Percentiles rank a stretch among this genome's conserved stretches.
Conservation (phyloP, 2,329 filamentous ascomycete genomes). For the Arthrocladium fulminans region DNA sequence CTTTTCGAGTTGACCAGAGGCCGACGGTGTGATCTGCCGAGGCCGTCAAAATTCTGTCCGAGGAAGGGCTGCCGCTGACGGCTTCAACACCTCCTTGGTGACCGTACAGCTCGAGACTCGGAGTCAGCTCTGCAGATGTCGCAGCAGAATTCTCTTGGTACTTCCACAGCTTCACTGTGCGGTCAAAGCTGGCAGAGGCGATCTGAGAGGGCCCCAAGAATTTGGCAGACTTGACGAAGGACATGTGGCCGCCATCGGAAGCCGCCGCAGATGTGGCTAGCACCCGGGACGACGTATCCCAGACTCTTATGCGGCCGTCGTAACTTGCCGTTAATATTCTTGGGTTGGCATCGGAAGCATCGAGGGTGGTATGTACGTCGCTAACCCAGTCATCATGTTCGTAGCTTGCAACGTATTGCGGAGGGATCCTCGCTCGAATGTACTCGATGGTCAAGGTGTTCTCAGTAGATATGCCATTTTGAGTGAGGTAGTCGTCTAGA, state of each 20-base stretch:
- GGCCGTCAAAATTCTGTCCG: conserved; percentile 72
- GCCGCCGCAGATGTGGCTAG: conserved; percentile 64
- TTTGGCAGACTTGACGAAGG: conserved; percentile 70
- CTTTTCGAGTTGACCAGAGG: conserved; percentile 78
- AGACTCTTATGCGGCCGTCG: conserved; percentile 79
- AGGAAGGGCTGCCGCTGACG: conserved; percentile 53
- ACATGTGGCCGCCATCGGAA: conserved; percentile 62
- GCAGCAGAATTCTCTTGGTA: conserved; percentile 60
- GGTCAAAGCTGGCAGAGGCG: conserved; percentile 74
- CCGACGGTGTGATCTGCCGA: conserved; percentile 75
- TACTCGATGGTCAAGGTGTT: conserved; percentile 84
- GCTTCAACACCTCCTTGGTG: conserved; percentile 68
- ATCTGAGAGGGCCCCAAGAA: conserved; percentile 72
- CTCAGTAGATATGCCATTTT: conserved; percentile 81
- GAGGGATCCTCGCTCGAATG: conserved; percentile 81
- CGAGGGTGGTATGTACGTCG: conserved; percentile 70
- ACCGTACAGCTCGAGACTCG: conserved; percentile 72
- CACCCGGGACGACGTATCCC: conserved; percentile 81
- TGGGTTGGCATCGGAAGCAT: conserved; percentile 48
- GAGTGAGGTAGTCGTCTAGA: conserved; percentile 79
- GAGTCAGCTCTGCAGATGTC: conserved; percentile 55
- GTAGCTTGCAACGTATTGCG: conserved; percentile 80
- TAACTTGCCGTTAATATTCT: conserved; percentile 87
- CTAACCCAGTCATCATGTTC: conserved; percentile 98
- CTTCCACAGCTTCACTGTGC: conserved; percentile 82